A percentile compares a stretch with the other conserved stretches of the same genome.
phyloP scores from a whole-genome alignment of 2,329 filamentous ascomycete species.

The Colletotrichum cereale region DNA sequence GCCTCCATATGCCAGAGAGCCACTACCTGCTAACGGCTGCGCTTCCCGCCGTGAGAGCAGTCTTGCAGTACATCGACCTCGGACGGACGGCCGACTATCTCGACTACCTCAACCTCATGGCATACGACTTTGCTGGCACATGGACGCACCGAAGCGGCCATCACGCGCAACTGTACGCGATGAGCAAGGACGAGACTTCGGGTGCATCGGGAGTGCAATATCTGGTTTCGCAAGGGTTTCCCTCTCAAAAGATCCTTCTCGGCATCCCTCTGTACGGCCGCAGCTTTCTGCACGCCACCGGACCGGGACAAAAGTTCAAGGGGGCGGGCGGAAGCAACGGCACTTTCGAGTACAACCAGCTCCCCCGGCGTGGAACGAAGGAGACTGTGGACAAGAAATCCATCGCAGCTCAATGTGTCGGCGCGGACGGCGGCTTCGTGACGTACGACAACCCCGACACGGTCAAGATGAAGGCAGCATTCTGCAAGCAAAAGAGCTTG shows the following conservation, averaged over 20 bases:
- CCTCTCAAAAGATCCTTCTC: slow-evolving; percentile 78
- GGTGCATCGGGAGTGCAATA: slow-evolving; percentile 76
- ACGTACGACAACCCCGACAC: slow-evolving; percentile 85
- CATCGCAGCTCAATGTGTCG: slow-evolving; percentile 79
- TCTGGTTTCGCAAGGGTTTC: slow-evolving; percentile 74
- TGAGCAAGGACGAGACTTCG: slow-evolving; percentile 71
- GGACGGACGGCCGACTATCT: slow-evolving; percentile 72
- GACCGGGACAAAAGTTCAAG: slow-evolving; percentile 72
- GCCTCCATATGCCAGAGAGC: slow-evolving; percentile 75
- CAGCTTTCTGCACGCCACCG: slow-evolving; percentile 76
- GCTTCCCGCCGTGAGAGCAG: slow-evolving; percentile 75
- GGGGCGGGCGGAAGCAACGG: slow-evolving; percentile 73
- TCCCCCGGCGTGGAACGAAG: slow-evolving; percentile 72
- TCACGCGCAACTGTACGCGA: slow-evolving; percentile 79
- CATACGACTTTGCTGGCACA: slow-evolving; percentile 82
- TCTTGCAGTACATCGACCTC: slow-evolving; percentile 78
- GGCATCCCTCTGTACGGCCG: slow-evolving; percentile 83
- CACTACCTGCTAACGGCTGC: slow-evolving; percentile 79
- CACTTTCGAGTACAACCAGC: slow-evolving; percentile 79
- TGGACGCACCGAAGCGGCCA: slow-evolving; percentile 79
- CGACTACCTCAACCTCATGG: slow-evolving; percentile 82
- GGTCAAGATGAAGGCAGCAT: slow-evolving; percentile 80
- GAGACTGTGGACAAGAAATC: slow-evolving; percentile 76
- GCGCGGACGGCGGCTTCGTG: slow-evolving; percentile 81
- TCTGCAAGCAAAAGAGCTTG: slow-evolving; percentile 77